phyloP scores from a whole-genome alignment of 805 yeast genomes.

The Yamadazyma sp. region DNA sequence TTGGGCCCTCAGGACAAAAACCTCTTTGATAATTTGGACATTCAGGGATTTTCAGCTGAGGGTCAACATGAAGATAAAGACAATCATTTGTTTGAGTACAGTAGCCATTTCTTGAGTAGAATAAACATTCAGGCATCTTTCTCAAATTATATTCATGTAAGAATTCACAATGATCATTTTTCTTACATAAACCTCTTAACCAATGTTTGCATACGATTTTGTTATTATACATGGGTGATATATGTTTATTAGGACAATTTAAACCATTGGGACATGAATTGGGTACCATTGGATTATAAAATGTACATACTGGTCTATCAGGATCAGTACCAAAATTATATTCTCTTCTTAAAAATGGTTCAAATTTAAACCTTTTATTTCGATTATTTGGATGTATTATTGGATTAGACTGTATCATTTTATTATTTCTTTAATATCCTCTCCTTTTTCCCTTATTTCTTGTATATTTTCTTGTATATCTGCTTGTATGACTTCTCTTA shows the following conservation, averaged over 20 bases:
- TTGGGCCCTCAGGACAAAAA: constrained; percentile 89
- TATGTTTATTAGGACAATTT: constrained; percentile 86
- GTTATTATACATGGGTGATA: constrained; percentile 46
- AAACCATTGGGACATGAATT: constrained; percentile 80
- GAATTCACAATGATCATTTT: constrained; percentile 94
- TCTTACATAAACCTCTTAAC: constrained; percentile 95
- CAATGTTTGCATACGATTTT: constrained; percentile 95
- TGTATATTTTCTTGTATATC: no score
- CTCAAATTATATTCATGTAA: constrained; percentile 91
- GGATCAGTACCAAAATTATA: constrained; percentile 83
- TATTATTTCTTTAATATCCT: no score
- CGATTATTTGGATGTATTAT: constrained; percentile 40
- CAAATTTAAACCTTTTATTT: constrained; percentile 57
- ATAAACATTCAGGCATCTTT: constrained; percentile 95
- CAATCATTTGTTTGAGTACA: constrained; percentile 96
- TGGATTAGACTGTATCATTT: constrained; percentile 39
- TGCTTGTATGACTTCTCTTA: no score
- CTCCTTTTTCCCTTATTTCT: no score
- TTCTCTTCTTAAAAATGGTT: constrained; percentile 76
- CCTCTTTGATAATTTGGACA: constrained; percentile 84
- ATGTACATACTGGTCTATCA: constrained; percentile 83
- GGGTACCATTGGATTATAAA: constrained; percentile 51
- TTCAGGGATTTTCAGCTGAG: constrained; percentile 81
- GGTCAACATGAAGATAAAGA: constrained; percentile 87
- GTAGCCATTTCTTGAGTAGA: constrained; percentile 75